Base-by-base conservation (phyloP, 2,329 filamentous ascomycete species). In the Penicillium paneum region DNA sequence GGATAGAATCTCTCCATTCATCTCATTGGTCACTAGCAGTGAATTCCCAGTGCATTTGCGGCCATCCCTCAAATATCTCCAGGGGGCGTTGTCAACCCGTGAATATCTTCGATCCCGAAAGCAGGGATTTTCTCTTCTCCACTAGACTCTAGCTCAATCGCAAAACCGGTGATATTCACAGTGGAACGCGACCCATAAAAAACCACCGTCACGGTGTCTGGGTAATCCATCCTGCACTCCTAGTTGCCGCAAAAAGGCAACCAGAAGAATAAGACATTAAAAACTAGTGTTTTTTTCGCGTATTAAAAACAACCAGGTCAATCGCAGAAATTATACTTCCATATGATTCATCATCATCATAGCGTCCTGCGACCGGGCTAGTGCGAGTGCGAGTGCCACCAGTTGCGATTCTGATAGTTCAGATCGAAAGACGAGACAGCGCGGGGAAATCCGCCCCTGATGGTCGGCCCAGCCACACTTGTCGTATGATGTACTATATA, bases 341-440 rank as follows among this genome's bases (percentile, higher is more conserved):
- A 62, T 54, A 49, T 54, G 53, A 57, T 54, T 42, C 44, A 56
- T 54, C 52, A 15, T 29, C 8, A 40, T 24, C 21, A 24, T 44
- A 55, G 49, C 47, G 50, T 31, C 36, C 54, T 53, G 51, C 53
- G 57, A 59, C 56, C 57, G 51, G 53, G 46, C 45, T 56, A 51
- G 38, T 49, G 45, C 41, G 38, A 24, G 21, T 49, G 45, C 41
- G 38, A 24, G 21, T 49, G 45, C 41, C 31, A 54, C 55, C 51
- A 54, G 62, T 58, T 57, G 54, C 53, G 56, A 59, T 64, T 64
- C 47, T 52, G 57, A 61, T 56, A 57, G 61, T 57, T 60, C 59
- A 62, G 59, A 64, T 64, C 62, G 57, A 56, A 64, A 64, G 36
- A 48, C 49, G 54, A 64, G 32, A 52, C 46, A 40, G 45, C 34